Conservation (phyloP, 192 early-diverging fungal species). For the Backusella sp. region DNA sequence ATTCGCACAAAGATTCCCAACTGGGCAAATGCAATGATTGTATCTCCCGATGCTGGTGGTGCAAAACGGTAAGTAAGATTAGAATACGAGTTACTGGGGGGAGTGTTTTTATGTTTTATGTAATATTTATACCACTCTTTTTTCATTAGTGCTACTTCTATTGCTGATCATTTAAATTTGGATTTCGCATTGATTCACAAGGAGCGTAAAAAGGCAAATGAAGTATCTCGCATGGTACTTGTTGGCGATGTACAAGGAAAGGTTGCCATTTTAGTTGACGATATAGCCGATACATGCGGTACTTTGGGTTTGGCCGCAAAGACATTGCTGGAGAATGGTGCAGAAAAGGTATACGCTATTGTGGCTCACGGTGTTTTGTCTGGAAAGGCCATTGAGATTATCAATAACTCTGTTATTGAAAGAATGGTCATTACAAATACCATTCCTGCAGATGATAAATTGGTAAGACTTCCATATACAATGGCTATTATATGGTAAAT, state of each 20-base stretch:
- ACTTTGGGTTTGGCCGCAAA: conserved; percentile 88
- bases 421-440: conserved; percentile 80
- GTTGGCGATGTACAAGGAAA: conserved; percentile 92
- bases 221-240: conserved; percentile 88
- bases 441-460: conserved; percentile 78
- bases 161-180: conserved; percentile 89
- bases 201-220: conserved; percentile 90
- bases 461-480: conserved; percentile 3
- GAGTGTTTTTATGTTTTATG: not conserved
- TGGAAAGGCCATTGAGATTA: conserved; percentile 88
- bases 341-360: conserved; percentile 86
- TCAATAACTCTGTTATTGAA: conserved; percentile 70
- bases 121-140: not conserved
- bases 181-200: conserved; percentile 98
- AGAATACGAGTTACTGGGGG: not conserved
- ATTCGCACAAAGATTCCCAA: conserved; percentile 74
- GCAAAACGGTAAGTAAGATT: conserved; percentile 70
- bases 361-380: conserved; percentile 93
- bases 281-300: conserved; percentile 95
- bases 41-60: conserved; percentile 93
- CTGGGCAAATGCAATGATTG: conserved; percentile 72
- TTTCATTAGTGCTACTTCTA: conserved; percentile 72
- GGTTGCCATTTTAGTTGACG: conserved; percentile 92
- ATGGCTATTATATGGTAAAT: not conserved
- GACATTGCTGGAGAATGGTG: conserved; percentile 85